These are phyloP conservation scores for Pulveroboletus sp. DNA, from an alignment of 768 basidiomycete species.

Conservation along the genomic window DNA sequence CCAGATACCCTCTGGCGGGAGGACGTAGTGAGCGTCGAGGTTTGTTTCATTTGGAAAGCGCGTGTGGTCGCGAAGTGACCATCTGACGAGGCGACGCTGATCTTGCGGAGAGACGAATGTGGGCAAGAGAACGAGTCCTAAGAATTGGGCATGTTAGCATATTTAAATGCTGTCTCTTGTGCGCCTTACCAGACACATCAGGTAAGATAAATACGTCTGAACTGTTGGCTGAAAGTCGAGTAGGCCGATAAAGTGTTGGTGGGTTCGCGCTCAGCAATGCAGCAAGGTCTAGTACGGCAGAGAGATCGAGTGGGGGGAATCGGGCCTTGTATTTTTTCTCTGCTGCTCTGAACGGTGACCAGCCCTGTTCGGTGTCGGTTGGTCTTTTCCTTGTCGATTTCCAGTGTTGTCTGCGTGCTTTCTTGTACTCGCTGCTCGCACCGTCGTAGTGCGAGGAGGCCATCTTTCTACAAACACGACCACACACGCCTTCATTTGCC, in stretches of 20 bases:
- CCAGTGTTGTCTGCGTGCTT: conserved; percentile 50
- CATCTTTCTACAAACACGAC: conserved; percentile 27
- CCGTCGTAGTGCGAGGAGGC: not conserved
- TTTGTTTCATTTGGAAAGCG: conserved; percentile 82
- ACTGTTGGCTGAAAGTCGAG: conserved; percentile 1
- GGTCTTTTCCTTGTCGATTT: conserved; percentile 58
- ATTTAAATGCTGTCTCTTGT: not conserved
- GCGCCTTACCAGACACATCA: conserved; percentile 39
- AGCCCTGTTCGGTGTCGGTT: conserved; percentile 42
- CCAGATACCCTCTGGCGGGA: conserved; percentile 81
- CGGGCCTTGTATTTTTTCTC: conserved; percentile 79
- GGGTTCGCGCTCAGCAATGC: conserved; percentile 27
- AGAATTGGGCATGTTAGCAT: not conserved
- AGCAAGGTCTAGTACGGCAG: conserved; percentile 63
- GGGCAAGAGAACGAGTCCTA: conserved; percentile 85
- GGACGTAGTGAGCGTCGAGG: conserved; percentile 77
- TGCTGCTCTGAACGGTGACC: conserved; percentile 71
- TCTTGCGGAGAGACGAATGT: conserved; percentile 55
- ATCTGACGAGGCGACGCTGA: conserved; percentile 65
- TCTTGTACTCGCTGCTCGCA: conserved; percentile 45
- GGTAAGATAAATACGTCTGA: conserved; percentile 9
- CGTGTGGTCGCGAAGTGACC: conserved; percentile 75
- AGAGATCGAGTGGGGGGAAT: conserved; percentile 74
- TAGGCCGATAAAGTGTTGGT: not conserved
- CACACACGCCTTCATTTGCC: conserved; percentile 12